These are phyloP conservation scores for Flaveria ramosissima DNA, from an alignment of 129 eudicot genomes.

Conservation along the genomic window DNA sequence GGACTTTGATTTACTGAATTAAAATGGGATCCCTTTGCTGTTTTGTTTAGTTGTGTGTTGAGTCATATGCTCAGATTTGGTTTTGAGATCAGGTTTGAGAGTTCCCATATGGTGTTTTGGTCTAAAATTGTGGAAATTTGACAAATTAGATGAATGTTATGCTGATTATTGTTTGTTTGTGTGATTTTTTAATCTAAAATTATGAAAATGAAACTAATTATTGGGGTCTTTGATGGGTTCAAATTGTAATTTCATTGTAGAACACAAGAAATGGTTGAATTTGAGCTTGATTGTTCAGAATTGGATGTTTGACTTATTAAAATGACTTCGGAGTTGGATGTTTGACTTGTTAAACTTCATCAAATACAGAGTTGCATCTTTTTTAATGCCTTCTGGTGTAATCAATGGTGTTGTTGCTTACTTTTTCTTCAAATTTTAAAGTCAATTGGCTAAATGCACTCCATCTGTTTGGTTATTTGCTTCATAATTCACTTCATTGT, in stretches of 20 bases:
- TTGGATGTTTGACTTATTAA: slow-evolving; percentile 35
- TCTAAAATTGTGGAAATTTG: slow-evolving; percentile 30
- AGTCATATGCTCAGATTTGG: slow-evolving; percentile 35
- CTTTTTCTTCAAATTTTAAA: slow-evolving; percentile 24
- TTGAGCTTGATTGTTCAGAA: slow-evolving; percentile 23
- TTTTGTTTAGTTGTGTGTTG: slow-evolving; percentile 4
- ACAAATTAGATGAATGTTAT: slow-evolving; percentile 37
- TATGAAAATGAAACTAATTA: slow-evolving; percentile 20
- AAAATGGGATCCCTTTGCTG: slow-evolving; percentile 30
- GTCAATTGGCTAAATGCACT: slow-evolving; percentile 33
- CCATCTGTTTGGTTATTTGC: slow-evolving; percentile 26
- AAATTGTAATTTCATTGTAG: slow-evolving; percentile 20
- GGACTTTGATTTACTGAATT: slow-evolving; percentile 28
- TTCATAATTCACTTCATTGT: slow-evolving; percentile 19
- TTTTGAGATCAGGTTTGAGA: slow-evolving; percentile 39
- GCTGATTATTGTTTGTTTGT: slow-evolving; percentile 38
- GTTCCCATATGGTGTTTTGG: slow-evolving; percentile 43
- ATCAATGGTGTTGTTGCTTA: slow-evolving; percentile 34
- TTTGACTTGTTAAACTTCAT: slow-evolving; percentile 30
- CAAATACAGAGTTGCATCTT: slow-evolving; percentile 36
- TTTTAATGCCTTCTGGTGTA: slow-evolving; percentile 25
- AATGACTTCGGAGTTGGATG: slow-evolving; percentile 28
- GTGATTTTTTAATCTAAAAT: slow-evolving; percentile 18
- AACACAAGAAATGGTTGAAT: slow-evolving; percentile 32
- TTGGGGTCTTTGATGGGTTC: slow-evolving; percentile 16